Evolutionary conservation across 371 early-diverging fungal species (phyloP).

Genomic region (Mucor velutinosus): DNA sequence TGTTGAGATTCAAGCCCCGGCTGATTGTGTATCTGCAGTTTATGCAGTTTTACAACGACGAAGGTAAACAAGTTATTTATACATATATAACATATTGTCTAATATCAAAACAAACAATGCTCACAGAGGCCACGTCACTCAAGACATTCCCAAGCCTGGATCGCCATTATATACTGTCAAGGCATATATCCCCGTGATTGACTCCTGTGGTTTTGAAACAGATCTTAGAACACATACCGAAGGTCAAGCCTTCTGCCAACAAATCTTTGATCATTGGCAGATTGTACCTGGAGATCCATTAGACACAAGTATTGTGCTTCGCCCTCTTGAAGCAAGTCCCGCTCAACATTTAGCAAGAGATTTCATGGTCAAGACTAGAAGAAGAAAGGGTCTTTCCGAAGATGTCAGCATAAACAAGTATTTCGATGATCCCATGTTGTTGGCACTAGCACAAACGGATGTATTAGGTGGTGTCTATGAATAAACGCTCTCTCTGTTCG

Average conservation of each 20-base stretch:
- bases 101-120: conserved; percentile 3
- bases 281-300: conserved; percentile 97
- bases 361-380: conserved; percentile 97
- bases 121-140: conserved; percentile 91
- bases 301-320: conserved; percentile 82
- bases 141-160: conserved; percentile 94
- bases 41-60: conserved; percentile 94
- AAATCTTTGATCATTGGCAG: conserved; percentile 97
- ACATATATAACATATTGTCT: neutral
- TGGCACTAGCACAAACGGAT: conserved; percentile 63
- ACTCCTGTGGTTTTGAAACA: conserved; percentile 95
- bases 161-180: conserved; percentile 94
- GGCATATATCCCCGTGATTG: conserved; percentile 94
- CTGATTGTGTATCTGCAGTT: conserved; percentile 93
- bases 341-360: conserved; percentile 91
- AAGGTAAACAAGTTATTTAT: conserved; percentile 42
- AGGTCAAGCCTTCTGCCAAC: conserved; percentile 95
- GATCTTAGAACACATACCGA: conserved; percentile 95
- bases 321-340: conserved; percentile 89
- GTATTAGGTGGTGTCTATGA: conserved; percentile 37
- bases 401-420: conserved; percentile 94
- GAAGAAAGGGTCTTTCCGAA: conserved; percentile 91
- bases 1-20: conserved; percentile 96
- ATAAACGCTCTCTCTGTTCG: conserved; percentile 1
- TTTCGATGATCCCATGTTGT: conserved; percentile 91